Base-by-base conservation (phyloP, 108 stramenopile genomes). In the Epithemia pelagica region DNA sequence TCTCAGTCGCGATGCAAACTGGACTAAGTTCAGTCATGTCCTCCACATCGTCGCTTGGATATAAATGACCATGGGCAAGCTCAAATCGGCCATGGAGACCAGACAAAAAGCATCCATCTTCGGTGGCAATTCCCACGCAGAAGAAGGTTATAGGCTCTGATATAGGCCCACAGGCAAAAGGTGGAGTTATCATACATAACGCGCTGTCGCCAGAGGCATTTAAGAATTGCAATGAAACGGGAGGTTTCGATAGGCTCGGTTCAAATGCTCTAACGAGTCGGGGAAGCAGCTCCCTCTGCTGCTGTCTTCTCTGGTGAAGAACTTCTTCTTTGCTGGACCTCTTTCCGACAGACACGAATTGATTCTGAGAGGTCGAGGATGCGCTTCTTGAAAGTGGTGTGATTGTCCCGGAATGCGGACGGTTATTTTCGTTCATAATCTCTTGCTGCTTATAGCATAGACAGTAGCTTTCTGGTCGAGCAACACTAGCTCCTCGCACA, bases 41-140 rank as follows among this genome's bases (percentile, higher is more conserved):
- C 30, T 86, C 87, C 20, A 61, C 32, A 18, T 46, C 46, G 28
- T 62, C 59, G 0, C 77, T 52, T 46, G 87, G 87, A 70, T 85
- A 78, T 65, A 80, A 54, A 33, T 78, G 63, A 57, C 77, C 66
- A 70, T 91, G 90, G 24, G 89, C 92, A n/a, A 90, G 66, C 67
- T 90, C 92, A 69, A 87, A 88, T 15, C 85, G 65, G 21, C 71
- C 62, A 23, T 68, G 70, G 28, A 87, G 70, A 31, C 92, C 89
- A 1, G 88, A 89, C 52, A 90, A 61, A 64, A 94, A 94, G 54
- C 89, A 90, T 19, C 89, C 92, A 74, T 94, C 92, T 71, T 94
- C 92, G 0, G 88, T 90, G 1, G 89, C 81, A 66, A 94, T 87
- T 0, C 76, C 92, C 0, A 94, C 83, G 24, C 82, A 68, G 57